Conservation (phyloP, 805 yeast species). For the Candida taoyuanica region DNA sequence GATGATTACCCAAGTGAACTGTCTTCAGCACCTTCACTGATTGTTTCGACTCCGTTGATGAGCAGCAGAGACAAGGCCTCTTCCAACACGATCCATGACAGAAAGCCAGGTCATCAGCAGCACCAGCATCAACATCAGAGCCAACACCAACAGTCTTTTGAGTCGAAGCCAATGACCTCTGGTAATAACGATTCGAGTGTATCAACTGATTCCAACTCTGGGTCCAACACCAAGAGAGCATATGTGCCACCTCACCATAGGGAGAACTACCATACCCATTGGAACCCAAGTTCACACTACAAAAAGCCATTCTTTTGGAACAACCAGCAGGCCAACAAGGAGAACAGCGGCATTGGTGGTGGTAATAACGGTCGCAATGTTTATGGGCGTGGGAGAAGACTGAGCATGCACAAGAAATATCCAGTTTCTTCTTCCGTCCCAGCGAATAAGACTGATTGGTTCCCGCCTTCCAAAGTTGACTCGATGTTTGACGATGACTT, state of each 20-base stretch:
- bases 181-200: constrained; percentile 1
- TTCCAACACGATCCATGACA: constrained; percentile 12
- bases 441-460: constrained; percentile 31
- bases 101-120: too few species aligned
- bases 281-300: constrained; percentile 9
- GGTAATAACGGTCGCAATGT: constrained; percentile 14
- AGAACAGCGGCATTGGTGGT: too few species aligned
- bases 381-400: constrained; percentile 16
- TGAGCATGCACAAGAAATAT: constrained; percentile 17
- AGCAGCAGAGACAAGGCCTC: constrained; percentile 6
- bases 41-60: constrained; percentile 11
- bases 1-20: constrained; percentile 22
- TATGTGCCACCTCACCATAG: constrained; percentile 56
- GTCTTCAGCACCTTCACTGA: constrained; percentile 26
- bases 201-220: neutral
- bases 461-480: constrained; percentile 16
- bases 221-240: constrained; percentile 14
- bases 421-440: constrained; percentile 34
- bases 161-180: neutral
- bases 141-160: neutral
- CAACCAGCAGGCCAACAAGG: constrained; percentile 1
- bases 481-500: constrained; percentile 19
- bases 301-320: constrained; percentile 19
- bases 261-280: constrained; percentile 27
- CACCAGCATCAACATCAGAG: too few species aligned